Evolutionary conservation across 2,329 filamentous ascomycete genomes (phyloP).

Genomic region (Cytospora paraplurivora): DNA sequence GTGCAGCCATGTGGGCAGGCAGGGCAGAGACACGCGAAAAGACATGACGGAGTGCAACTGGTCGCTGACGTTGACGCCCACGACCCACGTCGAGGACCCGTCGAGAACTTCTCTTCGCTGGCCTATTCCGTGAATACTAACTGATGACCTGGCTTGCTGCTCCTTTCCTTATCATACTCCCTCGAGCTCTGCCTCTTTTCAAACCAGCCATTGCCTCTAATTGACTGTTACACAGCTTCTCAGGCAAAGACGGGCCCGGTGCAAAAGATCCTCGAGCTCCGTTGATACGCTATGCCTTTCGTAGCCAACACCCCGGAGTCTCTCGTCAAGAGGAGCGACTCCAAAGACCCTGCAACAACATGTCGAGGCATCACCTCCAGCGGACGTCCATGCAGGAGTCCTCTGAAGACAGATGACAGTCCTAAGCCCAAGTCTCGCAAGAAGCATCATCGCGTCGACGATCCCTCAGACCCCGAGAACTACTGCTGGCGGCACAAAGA

Average conservation of each 20-base stretch:
- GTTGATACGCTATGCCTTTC: slow-evolving; percentile 57
- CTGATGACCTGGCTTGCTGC: slow-evolving; percentile 1
- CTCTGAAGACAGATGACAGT: slow-evolving; percentile 54
- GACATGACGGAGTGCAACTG: slow-evolving; percentile 13
- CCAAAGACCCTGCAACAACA: slow-evolving; percentile 78
- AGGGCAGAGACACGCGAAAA: slow-evolving; percentile 10
- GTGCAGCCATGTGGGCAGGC: background rate
- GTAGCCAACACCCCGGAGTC: slow-evolving; percentile 79
- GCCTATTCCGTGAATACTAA: slow-evolving; percentile 11
- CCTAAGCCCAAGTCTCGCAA: slow-evolving; percentile 37
- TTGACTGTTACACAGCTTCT: slow-evolving; percentile 1
- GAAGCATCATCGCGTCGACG: slow-evolving; percentile 43
- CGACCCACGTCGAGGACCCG: slow-evolving; percentile 21
- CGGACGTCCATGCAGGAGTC: slow-evolving; percentile 81
- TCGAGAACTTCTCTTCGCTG: slow-evolving; percentile 24
- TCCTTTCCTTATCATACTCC: background rate
- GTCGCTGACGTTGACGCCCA: slow-evolving; percentile 27
- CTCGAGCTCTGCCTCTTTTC: background rate
- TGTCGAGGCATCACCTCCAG: slow-evolving; percentile 84
- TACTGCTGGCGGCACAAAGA: slow-evolving; percentile 98
- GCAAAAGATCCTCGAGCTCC: slow-evolving; percentile 27
- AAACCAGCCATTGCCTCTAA: background rate
- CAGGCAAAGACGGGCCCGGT: slow-evolving; percentile 17
- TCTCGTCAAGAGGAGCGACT: slow-evolving; percentile 76
- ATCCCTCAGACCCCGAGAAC: slow-evolving; percentile 60